phyloP scores from a whole-genome alignment of 139 green algal species.

The Spirogloea muscicola region DNA sequence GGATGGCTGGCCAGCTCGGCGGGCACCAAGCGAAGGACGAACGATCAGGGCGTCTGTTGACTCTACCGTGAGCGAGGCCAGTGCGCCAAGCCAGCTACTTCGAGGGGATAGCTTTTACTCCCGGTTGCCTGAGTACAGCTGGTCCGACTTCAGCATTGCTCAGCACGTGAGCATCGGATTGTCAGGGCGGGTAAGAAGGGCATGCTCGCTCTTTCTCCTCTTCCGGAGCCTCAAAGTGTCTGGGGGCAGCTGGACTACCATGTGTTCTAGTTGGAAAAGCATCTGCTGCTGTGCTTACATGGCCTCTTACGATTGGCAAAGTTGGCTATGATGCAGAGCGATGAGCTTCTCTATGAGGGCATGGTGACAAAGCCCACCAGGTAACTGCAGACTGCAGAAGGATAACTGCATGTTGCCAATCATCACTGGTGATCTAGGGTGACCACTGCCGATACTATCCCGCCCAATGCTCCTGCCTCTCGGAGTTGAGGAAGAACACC shows the following conservation, averaged over 20 bases:
- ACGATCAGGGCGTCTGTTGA: too few relatives aligned
- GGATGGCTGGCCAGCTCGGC: too few relatives aligned
- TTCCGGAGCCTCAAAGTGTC: too few relatives aligned
- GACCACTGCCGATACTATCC: too few relatives aligned
- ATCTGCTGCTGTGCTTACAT: not conserved
- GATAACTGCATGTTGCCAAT: too few relatives aligned
- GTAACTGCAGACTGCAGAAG: slow-evolving; percentile 5
- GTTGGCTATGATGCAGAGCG: slow-evolving; percentile 5
- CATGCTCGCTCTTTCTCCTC: too few relatives aligned
- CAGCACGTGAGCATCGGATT: slow-evolving; percentile 12
- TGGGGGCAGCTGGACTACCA: not conserved
- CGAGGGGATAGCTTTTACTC: too few relatives aligned
- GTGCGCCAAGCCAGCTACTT: too few relatives aligned
- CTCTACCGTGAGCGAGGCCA: too few relatives aligned
- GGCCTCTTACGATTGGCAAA: not conserved
- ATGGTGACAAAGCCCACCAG: slow-evolving; percentile 23
- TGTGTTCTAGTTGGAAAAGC: not conserved
- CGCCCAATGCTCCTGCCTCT: not conserved
- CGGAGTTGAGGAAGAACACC: not conserved
- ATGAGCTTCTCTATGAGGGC: slow-evolving; percentile 33
- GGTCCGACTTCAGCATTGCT: slow-evolving; percentile 10
- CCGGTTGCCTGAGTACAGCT: slow-evolving; percentile 16
- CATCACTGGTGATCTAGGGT: too few relatives aligned
- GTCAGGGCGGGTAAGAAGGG: slow-evolving; percentile 2
- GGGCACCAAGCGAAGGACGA: too few relatives aligned